Conservation (phyloP, 768 basidiomycete species). For the Amanita jacksonii region DNA sequence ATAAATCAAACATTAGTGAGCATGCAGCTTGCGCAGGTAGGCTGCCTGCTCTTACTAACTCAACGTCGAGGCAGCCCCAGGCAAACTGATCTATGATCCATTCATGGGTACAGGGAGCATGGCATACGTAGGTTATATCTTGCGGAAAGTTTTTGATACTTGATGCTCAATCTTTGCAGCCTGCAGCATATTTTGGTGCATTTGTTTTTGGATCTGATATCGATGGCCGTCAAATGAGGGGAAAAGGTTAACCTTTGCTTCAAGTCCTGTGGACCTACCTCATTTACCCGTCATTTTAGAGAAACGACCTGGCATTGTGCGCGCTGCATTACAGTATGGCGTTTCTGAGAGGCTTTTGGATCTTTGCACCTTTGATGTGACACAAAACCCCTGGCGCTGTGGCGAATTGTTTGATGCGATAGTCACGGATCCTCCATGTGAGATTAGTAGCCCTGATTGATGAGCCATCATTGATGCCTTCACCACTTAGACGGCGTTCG, state of each 20-base stretch:
- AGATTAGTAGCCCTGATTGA: conserved; percentile 17
- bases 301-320: conserved; percentile 58
- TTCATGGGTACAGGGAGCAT: conserved; percentile 92
- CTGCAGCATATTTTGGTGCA: conserved; percentile 82
- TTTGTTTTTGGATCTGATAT: conserved; percentile 89
- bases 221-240: conserved; percentile 94
- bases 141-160: neutral
- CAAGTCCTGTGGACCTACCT: no score
- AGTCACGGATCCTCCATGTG: conserved; percentile 90
- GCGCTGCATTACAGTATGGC: conserved; percentile 81
- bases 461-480: neutral
- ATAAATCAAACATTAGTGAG: conserved; percentile 86
- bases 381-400: conserved; percentile 78
- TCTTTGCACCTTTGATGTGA: conserved; percentile 89
- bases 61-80: conserved; percentile 62
- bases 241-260: conserved; percentile 50
- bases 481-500: conserved; percentile 73
- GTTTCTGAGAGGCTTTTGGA: conserved; percentile 67
- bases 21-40: neutral
- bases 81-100: conserved; percentile 90
- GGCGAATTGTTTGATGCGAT: conserved; percentile 92
- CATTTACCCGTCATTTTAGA: conserved; percentile 19
- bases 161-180: conserved; percentile 35
- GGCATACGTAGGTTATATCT: conserved; percentile 53
- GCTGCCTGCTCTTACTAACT: neutral